Evolutionary conservation across 345 rosid species (phyloP).

Genomic region (Populus davidiana): DNA sequence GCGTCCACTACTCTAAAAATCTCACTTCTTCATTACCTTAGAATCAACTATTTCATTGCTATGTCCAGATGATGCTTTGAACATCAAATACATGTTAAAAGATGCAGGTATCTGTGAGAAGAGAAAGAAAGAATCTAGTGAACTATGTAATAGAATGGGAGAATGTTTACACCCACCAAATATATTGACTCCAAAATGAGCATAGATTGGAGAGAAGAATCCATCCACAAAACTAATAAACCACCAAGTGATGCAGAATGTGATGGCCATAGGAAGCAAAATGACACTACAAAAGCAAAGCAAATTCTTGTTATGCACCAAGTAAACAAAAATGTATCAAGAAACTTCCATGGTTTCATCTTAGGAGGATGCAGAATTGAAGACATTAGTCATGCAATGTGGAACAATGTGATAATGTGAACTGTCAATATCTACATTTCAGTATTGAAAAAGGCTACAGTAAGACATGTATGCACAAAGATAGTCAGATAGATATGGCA

Average conservation of each 20-base stretch:
- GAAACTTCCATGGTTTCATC: not conserved
- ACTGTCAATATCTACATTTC: not conserved
- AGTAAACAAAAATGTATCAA: not conserved
- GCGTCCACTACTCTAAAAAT: not conserved
- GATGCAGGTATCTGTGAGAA: not conserved
- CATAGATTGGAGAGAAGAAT: slow-evolving; percentile 70
- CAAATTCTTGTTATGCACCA: not conserved
- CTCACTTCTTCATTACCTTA: too few species aligned
- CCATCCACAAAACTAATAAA: slow-evolving; percentile 68
- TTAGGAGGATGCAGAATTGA: too few species aligned
- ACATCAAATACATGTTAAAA: too few species aligned
- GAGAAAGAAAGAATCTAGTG: not conserved
- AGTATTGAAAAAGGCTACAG: not conserved
- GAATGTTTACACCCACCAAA: slow-evolving; percentile 40
- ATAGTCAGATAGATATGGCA: too few species aligned
- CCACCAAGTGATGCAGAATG: slow-evolving; percentile 79
- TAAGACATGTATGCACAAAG: not conserved
- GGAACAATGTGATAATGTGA: not conserved
- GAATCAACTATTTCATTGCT: too few species aligned
- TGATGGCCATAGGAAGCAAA: slow-evolving; percentile 62
- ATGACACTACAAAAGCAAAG: slow-evolving; percentile 48
- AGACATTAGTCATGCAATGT: too few species aligned
- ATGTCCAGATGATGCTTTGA: not conserved
- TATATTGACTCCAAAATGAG: slow-evolving; percentile 60
- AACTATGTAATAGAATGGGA: not conserved